These are phyloP conservation scores for Volvariella volvacea DNA, from an alignment of 1,284 basidiomycete genomes.

Conservation along the genomic window DNA sequence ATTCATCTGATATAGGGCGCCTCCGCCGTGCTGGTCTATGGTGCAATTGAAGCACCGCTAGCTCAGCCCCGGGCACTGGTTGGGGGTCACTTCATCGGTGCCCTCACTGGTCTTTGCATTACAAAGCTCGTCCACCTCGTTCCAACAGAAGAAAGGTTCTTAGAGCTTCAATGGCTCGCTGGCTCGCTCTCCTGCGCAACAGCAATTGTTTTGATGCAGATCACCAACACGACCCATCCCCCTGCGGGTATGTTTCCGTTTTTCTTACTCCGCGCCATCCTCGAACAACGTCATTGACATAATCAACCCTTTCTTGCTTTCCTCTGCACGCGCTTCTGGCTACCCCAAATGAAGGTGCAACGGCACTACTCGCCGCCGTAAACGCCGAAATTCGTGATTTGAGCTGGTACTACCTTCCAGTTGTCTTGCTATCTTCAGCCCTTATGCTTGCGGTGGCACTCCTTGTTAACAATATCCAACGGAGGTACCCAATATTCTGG, in stretches of 20 bases:
- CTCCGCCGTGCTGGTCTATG: constrained; percentile 53
- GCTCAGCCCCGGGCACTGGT: constrained; percentile 57
- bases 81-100: constrained; percentile 50
- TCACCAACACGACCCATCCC: constrained; percentile 54
- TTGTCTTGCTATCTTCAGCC: constrained; percentile 45
- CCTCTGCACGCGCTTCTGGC: neutral
- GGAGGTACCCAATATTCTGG: constrained; percentile 56
- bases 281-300: constrained; percentile 7
- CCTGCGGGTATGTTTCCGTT: constrained; percentile 44
- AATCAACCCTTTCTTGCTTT: neutral
- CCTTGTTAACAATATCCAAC: constrained; percentile 52
- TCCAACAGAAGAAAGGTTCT: constrained; percentile 35
- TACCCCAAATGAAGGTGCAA: constrained; percentile 22
- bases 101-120: constrained; percentile 45
- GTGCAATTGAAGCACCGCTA: constrained; percentile 51
- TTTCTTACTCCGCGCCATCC: constrained; percentile 13
- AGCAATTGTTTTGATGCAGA: constrained; percentile 46
- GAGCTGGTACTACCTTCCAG: constrained; percentile 58
- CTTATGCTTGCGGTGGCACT: constrained; percentile 47
- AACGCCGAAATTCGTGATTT: constrained; percentile 37
- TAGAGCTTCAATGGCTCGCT: constrained; percentile 46
- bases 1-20: constrained; percentile 36
- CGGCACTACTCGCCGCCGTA: constrained; percentile 40
- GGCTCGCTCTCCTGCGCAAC: constrained; percentile 47
- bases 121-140: constrained; percentile 49